These are phyloP conservation scores for Wickerhamiella cacticola DNA, from an alignment of 805 yeast genomes.

Conservation along the genomic window DNA sequence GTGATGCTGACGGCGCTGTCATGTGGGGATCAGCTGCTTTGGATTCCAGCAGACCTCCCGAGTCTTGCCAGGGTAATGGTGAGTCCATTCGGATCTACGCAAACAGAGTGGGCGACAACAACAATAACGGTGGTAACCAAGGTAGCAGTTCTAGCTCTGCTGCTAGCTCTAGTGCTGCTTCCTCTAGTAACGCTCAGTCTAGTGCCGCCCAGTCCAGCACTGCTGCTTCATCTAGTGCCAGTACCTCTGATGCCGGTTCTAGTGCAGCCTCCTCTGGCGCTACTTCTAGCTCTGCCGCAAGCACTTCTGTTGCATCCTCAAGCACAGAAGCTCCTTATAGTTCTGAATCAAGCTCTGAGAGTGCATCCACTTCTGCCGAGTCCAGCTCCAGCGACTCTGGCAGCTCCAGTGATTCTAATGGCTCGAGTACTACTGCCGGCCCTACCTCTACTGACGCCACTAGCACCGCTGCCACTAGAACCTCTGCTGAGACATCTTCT, in stretches of 20 bases:
- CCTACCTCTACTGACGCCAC: neutral
- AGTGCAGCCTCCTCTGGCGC: neutral
- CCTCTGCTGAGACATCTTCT: neutral
- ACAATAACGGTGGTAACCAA: neutral
- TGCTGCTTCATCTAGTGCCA: neutral
- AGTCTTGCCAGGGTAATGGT: neutral
- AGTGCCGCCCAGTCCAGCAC: neutral
- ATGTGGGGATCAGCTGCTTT: neutral
- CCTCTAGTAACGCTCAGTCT: constrained; percentile 12
- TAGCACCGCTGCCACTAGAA: neutral
- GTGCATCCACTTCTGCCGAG: neutral
- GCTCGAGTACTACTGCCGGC: neutral
- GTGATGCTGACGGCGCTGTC: constrained; percentile 2
- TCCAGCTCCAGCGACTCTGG: neutral
- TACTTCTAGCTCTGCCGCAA: neutral
- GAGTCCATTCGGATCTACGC: neutral
- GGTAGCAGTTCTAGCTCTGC: neutral
- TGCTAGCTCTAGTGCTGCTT: constrained; percentile 1
- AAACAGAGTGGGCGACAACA: neutral
- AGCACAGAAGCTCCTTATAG: neutral
- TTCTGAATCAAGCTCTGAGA: neutral
- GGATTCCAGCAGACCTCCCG: neutral
- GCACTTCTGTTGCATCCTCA: neutral
- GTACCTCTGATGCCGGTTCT: neutral
- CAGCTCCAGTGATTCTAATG: neutral